These are phyloP conservation scores for Cunninghamia lanceolata DNA, from an alignment of 75 land plant species.

Conservation along the genomic window DNA sequence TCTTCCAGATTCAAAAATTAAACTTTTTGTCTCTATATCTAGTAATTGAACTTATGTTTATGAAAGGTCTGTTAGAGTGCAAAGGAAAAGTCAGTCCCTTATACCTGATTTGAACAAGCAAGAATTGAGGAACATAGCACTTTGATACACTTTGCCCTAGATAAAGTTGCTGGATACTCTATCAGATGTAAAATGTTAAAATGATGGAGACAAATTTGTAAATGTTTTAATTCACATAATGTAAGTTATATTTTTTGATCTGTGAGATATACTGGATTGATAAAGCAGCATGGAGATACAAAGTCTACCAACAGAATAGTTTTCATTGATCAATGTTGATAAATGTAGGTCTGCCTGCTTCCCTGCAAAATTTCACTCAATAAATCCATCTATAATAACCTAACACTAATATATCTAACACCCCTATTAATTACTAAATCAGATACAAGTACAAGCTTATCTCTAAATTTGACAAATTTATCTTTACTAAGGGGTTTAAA, in stretches of 20 bases:
- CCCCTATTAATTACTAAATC: too few species aligned
- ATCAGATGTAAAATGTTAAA: not conserved
- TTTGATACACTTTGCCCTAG: too few species aligned
- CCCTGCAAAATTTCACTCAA: not conserved
- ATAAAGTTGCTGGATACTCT: too few species aligned
- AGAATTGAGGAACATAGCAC: too few species aligned
- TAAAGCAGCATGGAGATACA: not conserved
- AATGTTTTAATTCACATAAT: too few species aligned
- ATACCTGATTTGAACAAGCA: not conserved
- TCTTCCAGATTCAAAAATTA: not conserved
- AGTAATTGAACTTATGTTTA: not conserved
- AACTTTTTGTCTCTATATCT: not conserved
- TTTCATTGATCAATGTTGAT: not conserved
- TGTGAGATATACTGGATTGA: too few species aligned
- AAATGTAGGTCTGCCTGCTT: not conserved
- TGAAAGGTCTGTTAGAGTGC: not conserved
- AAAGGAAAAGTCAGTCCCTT: not conserved
- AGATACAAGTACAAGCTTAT: too few species aligned
- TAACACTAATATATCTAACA: too few species aligned
- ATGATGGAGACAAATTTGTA: too few species aligned
- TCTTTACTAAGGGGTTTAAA: too few species aligned
- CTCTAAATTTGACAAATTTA: too few species aligned
- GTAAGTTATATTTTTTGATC: too few species aligned
- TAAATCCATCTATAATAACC: not conserved
- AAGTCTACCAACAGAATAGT: not conserved